Evolutionary conservation across 306 rosid species (phyloP).

Genomic region (Cicer judaicum): DNA sequence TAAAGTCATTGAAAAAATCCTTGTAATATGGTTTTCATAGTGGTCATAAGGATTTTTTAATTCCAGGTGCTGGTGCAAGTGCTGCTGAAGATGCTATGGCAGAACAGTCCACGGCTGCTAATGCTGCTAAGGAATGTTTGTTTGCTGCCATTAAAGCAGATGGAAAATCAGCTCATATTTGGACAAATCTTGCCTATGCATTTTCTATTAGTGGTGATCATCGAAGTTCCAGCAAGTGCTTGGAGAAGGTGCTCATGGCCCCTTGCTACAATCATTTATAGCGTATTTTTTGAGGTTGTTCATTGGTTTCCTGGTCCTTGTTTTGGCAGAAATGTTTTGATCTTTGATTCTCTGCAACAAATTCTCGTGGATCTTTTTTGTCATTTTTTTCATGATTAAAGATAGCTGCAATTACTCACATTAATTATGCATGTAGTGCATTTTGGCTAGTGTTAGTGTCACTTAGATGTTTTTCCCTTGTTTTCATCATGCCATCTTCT

Average conservation of each 20-base stretch:
- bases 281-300: constrained; percentile 57
- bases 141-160: constrained; percentile 80
- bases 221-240: constrained; percentile 90
- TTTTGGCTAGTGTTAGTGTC: constrained; percentile 25
- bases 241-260: constrained; percentile 91
- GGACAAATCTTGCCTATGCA: constrained; percentile 92
- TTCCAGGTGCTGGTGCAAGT: constrained; percentile 90
- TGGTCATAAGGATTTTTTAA: constrained; percentile 25
- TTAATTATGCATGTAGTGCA: constrained; percentile 8
- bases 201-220: constrained; percentile 78
- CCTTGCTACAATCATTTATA: constrained; percentile 58
- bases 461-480: neutral
- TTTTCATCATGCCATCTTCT: constrained; percentile 17
- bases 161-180: constrained; percentile 87
- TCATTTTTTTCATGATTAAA: constrained; percentile 27
- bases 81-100: constrained; percentile 65
- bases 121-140: constrained; percentile 90
- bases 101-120: constrained; percentile 67
- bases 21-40: constrained; percentile 16
- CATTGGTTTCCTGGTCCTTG: constrained; percentile 56
- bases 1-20: constrained; percentile 38
- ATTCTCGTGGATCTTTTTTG: neutral
- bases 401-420: constrained; percentile 17
- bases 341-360: constrained; percentile 31
- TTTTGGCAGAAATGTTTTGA: constrained; percentile 44